Base-by-base conservation (phyloP, 257 asterid species). In the Capsicum baccatum region DNA sequence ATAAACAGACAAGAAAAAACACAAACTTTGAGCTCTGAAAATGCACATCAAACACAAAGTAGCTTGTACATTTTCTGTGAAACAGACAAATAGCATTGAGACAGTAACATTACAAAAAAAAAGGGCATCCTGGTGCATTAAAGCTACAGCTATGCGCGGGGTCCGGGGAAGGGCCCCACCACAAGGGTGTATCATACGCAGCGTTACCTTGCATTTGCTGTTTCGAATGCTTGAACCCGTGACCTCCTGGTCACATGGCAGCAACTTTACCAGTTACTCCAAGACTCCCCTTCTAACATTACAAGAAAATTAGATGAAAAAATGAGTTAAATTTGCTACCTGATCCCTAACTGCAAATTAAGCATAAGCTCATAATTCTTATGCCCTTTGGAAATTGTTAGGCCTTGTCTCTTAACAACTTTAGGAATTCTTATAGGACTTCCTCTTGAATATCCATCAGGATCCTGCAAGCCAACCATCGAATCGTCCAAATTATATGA, bases 351-450 rank as follows among this genome's bases (percentile, higher is more conserved):
- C 64, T 89, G 91, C 86, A 89, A 83, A 73, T 89, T 89, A 47
- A 86, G 91, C 91, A 89, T 86, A 33, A 89, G 67, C 58, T 89
- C 91, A 67, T 89, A 86, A 56, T 89, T 89, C 58, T 86, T 86
- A 62, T 89, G 91, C 2, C 91, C 89, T 78, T 86, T 89, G n/a
- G 88, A 86, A 80, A 89, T 89, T 1, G 89, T 83, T 52, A 83
- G 89, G 19, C 91, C 91, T 86, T 86, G 89, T 67, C 86, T 84
- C 85, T 86, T 86, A 5, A 83, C 89, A 76, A 86, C 82, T 73
- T 84, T 88, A 3, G 91, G 89, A 62, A 88, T 68, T 71, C 91
- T 86, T 6, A 88, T 70, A 3, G 89, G 91, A 63, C 88, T 84
- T 3, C 86, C 86, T 79, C 86, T 68, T 2, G 33, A 52, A 50